These are phyloP conservation scores for Pseudopyrenochaeta lycopersici DNA, from an alignment of 2,329 filamentous ascomycete genomes.

Conservation along the genomic window DNA sequence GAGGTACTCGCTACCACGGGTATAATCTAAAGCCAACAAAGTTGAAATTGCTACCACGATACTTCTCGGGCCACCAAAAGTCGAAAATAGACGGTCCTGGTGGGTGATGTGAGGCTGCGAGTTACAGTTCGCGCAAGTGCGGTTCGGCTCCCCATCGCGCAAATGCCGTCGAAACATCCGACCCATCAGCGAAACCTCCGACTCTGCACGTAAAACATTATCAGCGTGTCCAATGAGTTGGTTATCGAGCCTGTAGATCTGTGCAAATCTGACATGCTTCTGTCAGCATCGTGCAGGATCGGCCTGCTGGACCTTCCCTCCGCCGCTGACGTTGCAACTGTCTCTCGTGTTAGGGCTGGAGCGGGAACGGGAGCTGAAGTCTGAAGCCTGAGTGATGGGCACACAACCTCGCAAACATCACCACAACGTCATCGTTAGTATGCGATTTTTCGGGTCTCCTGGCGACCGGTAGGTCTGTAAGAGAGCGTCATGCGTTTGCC, in stretches of 20 bases:
- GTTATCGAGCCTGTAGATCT: constrained; percentile 8
- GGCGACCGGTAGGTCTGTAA: too few relatives aligned
- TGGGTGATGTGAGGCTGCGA: neutral
- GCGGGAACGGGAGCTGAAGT: neutral
- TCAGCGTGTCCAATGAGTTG: neutral
- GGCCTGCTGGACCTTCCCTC: neutral
- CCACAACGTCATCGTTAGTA: too few relatives aligned
- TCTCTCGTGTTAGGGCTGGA: neutral
- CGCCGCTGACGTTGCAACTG: neutral
- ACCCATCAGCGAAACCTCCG: constrained; percentile 1
- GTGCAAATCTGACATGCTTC: constrained; percentile 5
- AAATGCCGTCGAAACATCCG: constrained; percentile 10
- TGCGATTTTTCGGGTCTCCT: too few relatives aligned
- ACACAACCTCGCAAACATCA: too few relatives aligned
- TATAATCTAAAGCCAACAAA: too few relatives aligned
- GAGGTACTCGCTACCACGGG: too few relatives aligned
- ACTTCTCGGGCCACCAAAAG: neutral
- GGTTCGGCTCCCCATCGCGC: constrained; percentile 16
- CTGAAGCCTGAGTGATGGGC: neutral
- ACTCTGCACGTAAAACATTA: constrained; percentile 4
- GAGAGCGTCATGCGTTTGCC: too few relatives aligned
- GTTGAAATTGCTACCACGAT: neutral
- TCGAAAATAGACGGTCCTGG: neutral
- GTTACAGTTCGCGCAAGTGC: constrained; percentile 10
- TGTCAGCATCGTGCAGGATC: constrained; percentile 8